phyloP scores from a whole-genome alignment of 148 eudicot genomes.

The Rheum nobile region DNA sequence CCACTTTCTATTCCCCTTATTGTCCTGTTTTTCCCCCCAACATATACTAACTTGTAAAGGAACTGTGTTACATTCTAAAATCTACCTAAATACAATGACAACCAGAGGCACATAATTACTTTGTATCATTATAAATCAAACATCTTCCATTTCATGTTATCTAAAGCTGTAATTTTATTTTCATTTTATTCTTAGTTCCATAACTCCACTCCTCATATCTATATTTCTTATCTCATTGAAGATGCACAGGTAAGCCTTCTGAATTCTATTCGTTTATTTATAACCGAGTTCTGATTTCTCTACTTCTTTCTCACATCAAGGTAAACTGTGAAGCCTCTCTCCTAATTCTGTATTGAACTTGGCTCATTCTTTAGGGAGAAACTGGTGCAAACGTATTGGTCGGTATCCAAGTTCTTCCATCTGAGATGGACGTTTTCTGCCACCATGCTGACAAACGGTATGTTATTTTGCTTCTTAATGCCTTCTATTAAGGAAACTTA shows the following conservation, averaged over 20 bases:
- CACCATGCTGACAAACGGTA: slow-evolving; percentile 43
- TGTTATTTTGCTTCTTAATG: no score
- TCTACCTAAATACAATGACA: not conserved
- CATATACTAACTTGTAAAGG: no score
- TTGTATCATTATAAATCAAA: not conserved
- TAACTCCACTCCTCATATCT: no score
- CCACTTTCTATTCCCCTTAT: not conserved
- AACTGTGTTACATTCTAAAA: no score
- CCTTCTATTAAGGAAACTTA: no score
- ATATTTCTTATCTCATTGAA: slow-evolving; percentile 18
- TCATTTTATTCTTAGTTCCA: not conserved
- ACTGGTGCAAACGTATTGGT: no score
- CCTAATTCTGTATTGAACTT: no score
- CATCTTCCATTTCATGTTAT: not conserved
- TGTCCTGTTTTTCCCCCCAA: no score
- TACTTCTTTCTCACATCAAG: no score
- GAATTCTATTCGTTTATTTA: not conserved
- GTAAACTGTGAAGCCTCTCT: no score
- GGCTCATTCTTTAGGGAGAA: slow-evolving; percentile 49
- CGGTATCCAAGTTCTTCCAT: no score
- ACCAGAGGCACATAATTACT: not conserved
- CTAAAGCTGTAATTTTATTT: not conserved
- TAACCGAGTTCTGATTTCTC: not conserved
- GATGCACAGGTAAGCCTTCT: slow-evolving; percentile 57
- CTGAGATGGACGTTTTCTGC: slow-evolving; percentile 49